Percentiles rank a stretch among this genome's conserved stretches.
These are phyloP conservation scores for Sequoia sempervirens DNA, from an alignment of 75 land plant species.

Conservation along the genomic window DNA sequence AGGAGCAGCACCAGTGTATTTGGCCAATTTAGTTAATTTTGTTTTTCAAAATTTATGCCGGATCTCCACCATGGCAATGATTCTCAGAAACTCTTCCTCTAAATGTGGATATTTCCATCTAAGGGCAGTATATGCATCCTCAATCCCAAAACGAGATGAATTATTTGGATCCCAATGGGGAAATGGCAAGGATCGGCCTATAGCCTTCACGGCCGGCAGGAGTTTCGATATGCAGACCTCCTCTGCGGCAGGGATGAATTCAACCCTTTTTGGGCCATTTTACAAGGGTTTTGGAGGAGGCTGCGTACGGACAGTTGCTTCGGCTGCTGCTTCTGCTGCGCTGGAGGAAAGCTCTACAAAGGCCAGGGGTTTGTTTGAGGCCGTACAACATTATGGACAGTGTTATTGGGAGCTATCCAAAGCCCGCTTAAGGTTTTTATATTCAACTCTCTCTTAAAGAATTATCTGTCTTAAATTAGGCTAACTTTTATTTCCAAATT, in stretches of 20 bases:
- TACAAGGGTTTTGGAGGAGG: background rate
- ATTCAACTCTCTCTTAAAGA: background rate
- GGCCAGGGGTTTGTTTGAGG: conserved; percentile 10
- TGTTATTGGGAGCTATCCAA: conserved; percentile 91
- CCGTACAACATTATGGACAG: conserved; percentile 47
- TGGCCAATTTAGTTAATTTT: background rate
- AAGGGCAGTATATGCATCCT: background rate
- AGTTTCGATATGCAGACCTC: background rate
- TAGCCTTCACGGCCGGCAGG: background rate
- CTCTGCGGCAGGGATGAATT: background rate
- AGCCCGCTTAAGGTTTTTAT: conserved; percentile 60
- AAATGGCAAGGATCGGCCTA: background rate
- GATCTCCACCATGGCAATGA: background rate
- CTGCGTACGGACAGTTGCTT: background rate
- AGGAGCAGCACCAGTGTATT: background rate
- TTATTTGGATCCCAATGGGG: background rate
- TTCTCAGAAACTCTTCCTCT: background rate
- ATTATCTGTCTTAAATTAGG: background rate
- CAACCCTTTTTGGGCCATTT: background rate
- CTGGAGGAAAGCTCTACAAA: background rate
- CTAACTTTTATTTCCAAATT: background rate
- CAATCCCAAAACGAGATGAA: background rate
- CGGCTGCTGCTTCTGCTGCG: conserved; percentile 6
- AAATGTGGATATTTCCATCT: background rate
- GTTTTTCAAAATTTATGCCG: background rate